Evolutionary conservation across 2,329 filamentous ascomycete species (phyloP), one percentile per base, ranked within the genome.

Genomic region (Zymoseptoria brevis): DNA sequence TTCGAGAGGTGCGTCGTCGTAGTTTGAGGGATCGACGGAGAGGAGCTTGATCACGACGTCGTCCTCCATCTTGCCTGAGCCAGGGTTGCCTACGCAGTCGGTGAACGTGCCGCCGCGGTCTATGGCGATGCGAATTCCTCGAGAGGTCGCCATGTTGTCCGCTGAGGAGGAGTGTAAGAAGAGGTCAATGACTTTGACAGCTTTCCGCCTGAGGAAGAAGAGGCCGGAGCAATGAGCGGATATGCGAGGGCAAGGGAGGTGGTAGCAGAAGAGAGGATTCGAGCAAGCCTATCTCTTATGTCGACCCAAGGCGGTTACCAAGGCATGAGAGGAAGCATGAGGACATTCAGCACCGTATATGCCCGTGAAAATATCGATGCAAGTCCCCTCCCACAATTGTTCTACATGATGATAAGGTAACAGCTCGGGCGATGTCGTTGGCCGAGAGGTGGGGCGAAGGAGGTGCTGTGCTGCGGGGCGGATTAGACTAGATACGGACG

Each of bases 1-100:
- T 77, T 96, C 92, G 19, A 96, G 82, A 2, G 92, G 92, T 11
- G 92, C 92, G 78, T 96, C 92, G 16, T 86, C 81, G 76, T 96
- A 96, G 77, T 96, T 96, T 58, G 84, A 81, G 2, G 92, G 92
- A 72, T 96, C 92, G 68, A 93, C 90, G 1, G 90, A 96, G 19
- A 96, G 83, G 1, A 96, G 83, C 76, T 95, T 95, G 75, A 94
- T 90, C 58, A 95, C 80, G 56, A 91, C 81, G 71, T 94, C 88
- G 72, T 92, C 83, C 69, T 83, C 79, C 75, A 86, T 85, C 63
- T 80, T 80, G 19, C 81, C 88, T 65, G 80, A 86, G 67, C 82
- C 85, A 4, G 88, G 83, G 68, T 92, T 93, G 64, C 90, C 90
- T 19, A 96, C 88, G 71, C 90, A 96, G 75, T 96, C 91, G 48